Percentiles rank a stretch among this genome's conserved stretches.
Conservation (phyloP, 202 grass and related monocot species). For the Panicum virgatum region DNA sequence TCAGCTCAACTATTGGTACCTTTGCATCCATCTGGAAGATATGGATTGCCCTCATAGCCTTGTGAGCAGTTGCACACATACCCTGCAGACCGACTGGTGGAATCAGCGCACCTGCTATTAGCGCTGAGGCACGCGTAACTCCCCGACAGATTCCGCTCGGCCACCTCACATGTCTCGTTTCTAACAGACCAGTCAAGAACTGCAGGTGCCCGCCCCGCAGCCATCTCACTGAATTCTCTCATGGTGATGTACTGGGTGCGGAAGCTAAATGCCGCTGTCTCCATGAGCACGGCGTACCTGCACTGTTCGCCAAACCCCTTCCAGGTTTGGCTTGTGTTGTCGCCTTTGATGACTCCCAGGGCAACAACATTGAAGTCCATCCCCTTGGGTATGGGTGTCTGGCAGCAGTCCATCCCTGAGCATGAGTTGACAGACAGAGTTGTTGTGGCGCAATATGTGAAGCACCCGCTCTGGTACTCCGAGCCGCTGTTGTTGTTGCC, state of each 20-base stretch:
- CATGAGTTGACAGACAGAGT: not conserved
- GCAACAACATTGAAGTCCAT: not conserved
- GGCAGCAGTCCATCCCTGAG: conserved; percentile 50
- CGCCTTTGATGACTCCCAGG: fast-evolving
- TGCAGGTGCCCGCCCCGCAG: not conserved
- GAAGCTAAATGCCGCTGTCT: conserved; percentile 10
- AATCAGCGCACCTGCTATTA: not conserved
- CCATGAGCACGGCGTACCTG: conserved; percentile 45
- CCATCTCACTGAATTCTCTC: not conserved
- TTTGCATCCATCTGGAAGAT: conserved; percentile 35
- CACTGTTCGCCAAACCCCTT: not conserved
- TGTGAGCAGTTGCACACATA: conserved; percentile 33
- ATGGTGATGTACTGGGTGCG: conserved; percentile 32
- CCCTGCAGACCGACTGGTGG: not conserved
- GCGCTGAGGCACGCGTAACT: conserved; percentile 15
- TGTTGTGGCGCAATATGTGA: not conserved
- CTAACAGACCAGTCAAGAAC: conserved; percentile 46
- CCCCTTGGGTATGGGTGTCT: conserved; percentile 34
- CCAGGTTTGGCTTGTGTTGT: conserved; percentile 14
- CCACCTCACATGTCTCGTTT: conserved; percentile 9
- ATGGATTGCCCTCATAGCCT: conserved; percentile 41
- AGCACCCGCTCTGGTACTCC: conserved; percentile 28
- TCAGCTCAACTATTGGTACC: not conserved
- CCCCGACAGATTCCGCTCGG: conserved; percentile 1
- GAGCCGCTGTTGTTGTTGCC: no score